Base-by-base conservation (phyloP, 805 yeast species). In the Sungouiella thailandica region DNA sequence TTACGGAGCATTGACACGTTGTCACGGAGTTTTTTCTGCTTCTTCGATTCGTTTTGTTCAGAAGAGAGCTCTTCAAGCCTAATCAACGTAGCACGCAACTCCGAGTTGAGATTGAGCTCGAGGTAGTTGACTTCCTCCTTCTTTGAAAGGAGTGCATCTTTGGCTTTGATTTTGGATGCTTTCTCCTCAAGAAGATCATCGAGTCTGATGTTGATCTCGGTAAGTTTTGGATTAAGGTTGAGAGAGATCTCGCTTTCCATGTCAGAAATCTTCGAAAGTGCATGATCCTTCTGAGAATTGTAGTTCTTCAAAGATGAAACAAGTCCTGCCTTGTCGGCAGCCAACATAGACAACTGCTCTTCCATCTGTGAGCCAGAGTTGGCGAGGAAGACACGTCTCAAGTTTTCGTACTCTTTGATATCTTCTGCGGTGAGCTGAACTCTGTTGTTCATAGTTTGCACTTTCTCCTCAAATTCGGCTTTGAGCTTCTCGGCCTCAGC, bases 11-110 rank as follows among this genome's bases (percentile, higher is more conserved):
- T 70, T 0, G 78, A 58, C 2, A 85, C 80, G 40, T 83, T 84
- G 44, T 88, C 96, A 35, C 90, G 68, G 26, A 84, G 59, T 41
- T 70, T 75, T 31, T 72, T 70, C 41, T 88, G 95, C 41, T 77
- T 74, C 25, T 74, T 73, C 0, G 88, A 68, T 47, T 85, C 96
- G 44, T 90, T 74, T 54, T 80, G 83, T 37, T 71, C 76, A 1
- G 95, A 88, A 32, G 77, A 78, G 23, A 85, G 59, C 34, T 84
- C 95, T 40, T 83, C 83, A 29, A 90, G 62, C 45, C 72, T 72
- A 2, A 72, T 44, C 18, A 83, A 62, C 1, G 78, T 68, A 20
- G 76, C 80, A 42, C 78, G 72, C 37, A 89, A 62, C 40, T 76
- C 74, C 6, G 78, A 63, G 41, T 80, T 82, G n/a, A 84, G 50